Conservation (phyloP, 805 yeast genomes). For the Candida wancherniae region DNA sequence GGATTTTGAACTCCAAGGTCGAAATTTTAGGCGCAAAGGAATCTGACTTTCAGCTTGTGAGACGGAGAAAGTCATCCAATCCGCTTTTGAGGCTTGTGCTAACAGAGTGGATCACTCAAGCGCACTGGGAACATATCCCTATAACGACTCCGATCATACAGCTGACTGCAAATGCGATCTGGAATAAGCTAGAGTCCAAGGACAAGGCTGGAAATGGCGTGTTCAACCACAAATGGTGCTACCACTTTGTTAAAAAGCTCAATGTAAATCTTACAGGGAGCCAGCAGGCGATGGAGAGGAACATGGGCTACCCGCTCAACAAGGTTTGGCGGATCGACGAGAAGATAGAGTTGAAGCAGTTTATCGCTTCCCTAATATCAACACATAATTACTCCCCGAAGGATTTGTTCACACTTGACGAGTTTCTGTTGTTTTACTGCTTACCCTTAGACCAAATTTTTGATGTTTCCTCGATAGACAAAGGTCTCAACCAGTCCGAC, state of each 20-base stretch:
- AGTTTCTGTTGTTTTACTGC: conserved; percentile 54
- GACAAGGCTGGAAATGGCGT: conserved; percentile 60
- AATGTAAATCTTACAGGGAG: conserved; percentile 48
- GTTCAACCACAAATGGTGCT: conserved; percentile 62
- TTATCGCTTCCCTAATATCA: conserved; percentile 30
- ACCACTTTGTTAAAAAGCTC: conserved; percentile 42
- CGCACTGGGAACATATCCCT: conserved; percentile 63
- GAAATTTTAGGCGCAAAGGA: conserved; percentile 48
- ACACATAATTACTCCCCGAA: conserved; percentile 38
- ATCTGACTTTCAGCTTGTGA: conserved; percentile 45
- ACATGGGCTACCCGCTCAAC: conserved; percentile 30
- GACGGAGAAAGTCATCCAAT: conserved; percentile 53
- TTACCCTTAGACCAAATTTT: conserved; percentile 57
- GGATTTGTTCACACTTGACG: conserved; percentile 58
- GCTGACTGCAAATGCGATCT: conserved; percentile 57
- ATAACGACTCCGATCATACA: conserved; percentile 60
- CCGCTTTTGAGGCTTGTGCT: conserved; percentile 53
- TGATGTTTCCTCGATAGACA: conserved; percentile 40
- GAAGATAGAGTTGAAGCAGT: conserved; percentile 42
- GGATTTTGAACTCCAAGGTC: conserved; percentile 54
- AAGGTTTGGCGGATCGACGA: conserved; percentile 63
- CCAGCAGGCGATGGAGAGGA: conserved; percentile 35
- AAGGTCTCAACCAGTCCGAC: conserved; percentile 36
- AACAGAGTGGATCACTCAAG: conserved; percentile 67
- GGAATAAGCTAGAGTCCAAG: conserved; percentile 53